phyloP scores from a whole-genome alignment of 169 alveolate species.

The Plasmodium yoelii region DNA sequence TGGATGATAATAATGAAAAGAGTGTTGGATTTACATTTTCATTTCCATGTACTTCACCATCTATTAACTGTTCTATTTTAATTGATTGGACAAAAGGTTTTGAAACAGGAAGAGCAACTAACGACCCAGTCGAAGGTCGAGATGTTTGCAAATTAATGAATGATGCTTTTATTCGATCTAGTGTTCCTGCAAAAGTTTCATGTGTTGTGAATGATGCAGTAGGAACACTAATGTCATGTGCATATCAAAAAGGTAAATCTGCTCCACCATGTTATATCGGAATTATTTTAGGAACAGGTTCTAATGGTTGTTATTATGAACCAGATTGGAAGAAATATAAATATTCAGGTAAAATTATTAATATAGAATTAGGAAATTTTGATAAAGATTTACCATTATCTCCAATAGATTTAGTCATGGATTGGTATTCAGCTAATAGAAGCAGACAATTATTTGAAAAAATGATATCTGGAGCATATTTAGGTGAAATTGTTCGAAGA shows the following conservation, averaged over 20 bases:
- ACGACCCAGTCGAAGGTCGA: slow-evolving; percentile 92
- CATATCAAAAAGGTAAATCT: slow-evolving; percentile 85
- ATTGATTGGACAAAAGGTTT: slow-evolving; percentile 94
- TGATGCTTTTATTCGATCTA: slow-evolving; percentile 87
- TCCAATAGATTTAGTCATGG: slow-evolving; percentile 87
- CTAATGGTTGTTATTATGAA: slow-evolving; percentile 91
- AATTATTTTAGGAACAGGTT: slow-evolving; percentile 91
- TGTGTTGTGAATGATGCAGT: slow-evolving; percentile 92
- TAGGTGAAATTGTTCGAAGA: slow-evolving; percentile 91
- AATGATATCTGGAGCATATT: slow-evolving; percentile 91
- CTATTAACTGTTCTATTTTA: slow-evolving; percentile 82
- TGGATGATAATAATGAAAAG: slow-evolving; percentile 62
- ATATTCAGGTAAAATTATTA: slow-evolving; percentile 88
- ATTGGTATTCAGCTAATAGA: slow-evolving; percentile 87
- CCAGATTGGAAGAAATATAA: slow-evolving; percentile 88
- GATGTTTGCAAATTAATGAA: slow-evolving; percentile 90
- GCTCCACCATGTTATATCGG: slow-evolving; percentile 89
- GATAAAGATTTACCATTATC: slow-evolving; percentile 89
- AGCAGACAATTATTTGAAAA: slow-evolving; percentile 91
- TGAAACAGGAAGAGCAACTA: slow-evolving; percentile 92
- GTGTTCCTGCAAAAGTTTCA: slow-evolving; percentile 85
- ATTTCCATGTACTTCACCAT: slow-evolving; percentile 88
- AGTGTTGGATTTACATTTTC: slow-evolving; percentile 90
- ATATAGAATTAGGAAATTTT: slow-evolving; percentile 92
- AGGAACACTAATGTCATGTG: slow-evolving; percentile 92